A percentile compares a stretch with the other conserved stretches of the same genome.
Evolutionary conservation across 2,329 filamentous ascomycete species (phyloP).

Genomic region (Fusarium foetens): DNA sequence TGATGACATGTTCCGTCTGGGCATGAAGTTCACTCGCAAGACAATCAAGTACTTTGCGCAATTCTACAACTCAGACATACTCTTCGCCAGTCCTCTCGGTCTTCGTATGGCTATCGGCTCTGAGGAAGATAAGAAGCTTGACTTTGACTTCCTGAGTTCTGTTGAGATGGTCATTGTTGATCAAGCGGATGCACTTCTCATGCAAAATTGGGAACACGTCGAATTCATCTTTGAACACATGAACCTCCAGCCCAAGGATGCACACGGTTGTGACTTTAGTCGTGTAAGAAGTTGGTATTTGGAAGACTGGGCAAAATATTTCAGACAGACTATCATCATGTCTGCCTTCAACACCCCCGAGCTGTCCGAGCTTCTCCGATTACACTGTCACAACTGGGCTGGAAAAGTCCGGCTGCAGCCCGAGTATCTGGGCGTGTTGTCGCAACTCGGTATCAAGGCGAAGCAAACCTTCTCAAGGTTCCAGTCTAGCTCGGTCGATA

Average conservation of each 20-base stretch:
- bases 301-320: conserved; percentile 81
- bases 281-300: conserved; percentile 92
- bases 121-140: conserved; percentile 71
- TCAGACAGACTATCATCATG: conserved; percentile 87
- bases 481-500: conserved; percentile 73
- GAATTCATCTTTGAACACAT: conserved; percentile 92
- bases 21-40: conserved; percentile 97
- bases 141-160: conserved; percentile 92
- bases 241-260: conserved; percentile 88
- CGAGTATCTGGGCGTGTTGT: conserved; percentile 76
- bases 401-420: conserved; percentile 81
- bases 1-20: conserved; percentile 95
- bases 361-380: conserved; percentile 80
- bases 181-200: conserved; percentile 90
- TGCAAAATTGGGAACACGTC: conserved; percentile 99
- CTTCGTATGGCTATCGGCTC: conserved; percentile 90
- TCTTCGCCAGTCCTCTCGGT: conserved; percentile 89
- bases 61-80: conserved; percentile 97
- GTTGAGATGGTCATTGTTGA: conserved; percentile 92
- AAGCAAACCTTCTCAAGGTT: conserved; percentile 93
- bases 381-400: conserved; percentile 80
- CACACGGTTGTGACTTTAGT: conserved; percentile 93
- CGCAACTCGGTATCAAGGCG: conserved; percentile 75
- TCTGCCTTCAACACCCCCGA: conserved; percentile 89
- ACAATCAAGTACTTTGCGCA: conserved; percentile 94